Evolutionary conservation across 2,329 filamentous ascomycete species (phyloP), one percentile per base, ranked within the genome.

Genomic region (Atkinsonella hypoxylon): DNA sequence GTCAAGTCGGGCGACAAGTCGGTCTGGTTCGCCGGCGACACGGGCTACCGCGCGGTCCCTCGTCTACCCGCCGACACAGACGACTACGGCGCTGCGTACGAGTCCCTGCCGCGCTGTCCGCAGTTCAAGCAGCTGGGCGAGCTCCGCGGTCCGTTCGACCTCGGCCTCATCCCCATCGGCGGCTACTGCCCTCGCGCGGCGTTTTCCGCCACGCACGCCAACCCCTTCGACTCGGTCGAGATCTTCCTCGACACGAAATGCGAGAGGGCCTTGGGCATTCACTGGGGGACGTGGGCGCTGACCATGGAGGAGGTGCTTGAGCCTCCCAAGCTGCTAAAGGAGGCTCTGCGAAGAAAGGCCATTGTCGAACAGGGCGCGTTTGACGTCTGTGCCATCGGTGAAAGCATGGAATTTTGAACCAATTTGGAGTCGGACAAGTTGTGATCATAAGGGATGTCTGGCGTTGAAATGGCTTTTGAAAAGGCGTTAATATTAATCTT

Each of bases 81-180:
- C 64, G 88, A 94, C 69, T 89, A 89, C 64, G 77, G 75, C 7
- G 70, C 79, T 0, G 78, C 83, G 52, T 82, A 83, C 59, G 72
- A 82, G 15, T 72, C 83, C 48, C 69, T 83, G 15, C 89, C 90
- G 4, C 70, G 74, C 20, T 94, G 87, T 62, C 90, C 90, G 8
- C 88, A 89, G 47, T 96, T 96, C 70, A 78, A 79, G 55, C 77
- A 94, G 65, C 89, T 96, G 55, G 91, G 91, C 54, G 70, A 81
- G 15, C 76, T 84, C 48, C 77, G 88, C 34, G 90, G 91, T 0
- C 88, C 89, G 0, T 95, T 96, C 60, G 89, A 96, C 64, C 77
- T 97, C 7, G 91, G 91, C 0, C 70, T 96, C 50, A 93, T 97
- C 56, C 91, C 91, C 39, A 96, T 97, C 58, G 91, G 91, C 49